A percentile compares a stretch with the other conserved stretches of the same genome.
These are phyloP conservation scores for Pyrus betulifolia DNA, from an alignment of 306 rosid genomes.

Conservation along the genomic window DNA sequence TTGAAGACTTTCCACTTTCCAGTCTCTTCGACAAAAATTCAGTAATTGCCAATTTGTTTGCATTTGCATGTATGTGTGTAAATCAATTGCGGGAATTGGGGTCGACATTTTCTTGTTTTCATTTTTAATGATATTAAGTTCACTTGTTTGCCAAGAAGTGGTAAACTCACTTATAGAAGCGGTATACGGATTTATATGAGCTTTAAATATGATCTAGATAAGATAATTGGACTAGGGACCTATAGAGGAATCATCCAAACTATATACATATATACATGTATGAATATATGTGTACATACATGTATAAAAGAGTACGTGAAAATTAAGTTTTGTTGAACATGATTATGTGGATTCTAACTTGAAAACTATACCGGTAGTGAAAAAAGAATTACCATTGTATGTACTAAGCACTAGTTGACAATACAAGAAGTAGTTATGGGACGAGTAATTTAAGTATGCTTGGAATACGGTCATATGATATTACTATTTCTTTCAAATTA, in stretches of 20 bases:
- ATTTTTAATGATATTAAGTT: background rate
- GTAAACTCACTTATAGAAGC: background rate
- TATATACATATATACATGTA: too few species aligned
- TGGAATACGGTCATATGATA: too few species aligned
- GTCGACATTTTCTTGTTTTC: background rate
- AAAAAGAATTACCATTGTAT: too few species aligned
- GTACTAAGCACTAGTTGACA: background rate
- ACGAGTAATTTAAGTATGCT: background rate
- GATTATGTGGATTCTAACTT: too few species aligned
- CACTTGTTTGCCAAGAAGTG: background rate
- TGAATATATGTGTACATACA: too few species aligned
- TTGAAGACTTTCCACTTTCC: background rate
- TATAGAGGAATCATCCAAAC: background rate
- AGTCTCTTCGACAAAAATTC: background rate
- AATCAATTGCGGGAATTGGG: background rate
- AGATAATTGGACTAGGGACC: background rate
- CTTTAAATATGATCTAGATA: background rate
- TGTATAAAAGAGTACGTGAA: background rate
- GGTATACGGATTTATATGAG: background rate
- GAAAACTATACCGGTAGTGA: too few species aligned
- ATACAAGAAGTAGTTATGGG: background rate
- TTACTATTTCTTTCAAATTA: background rate
- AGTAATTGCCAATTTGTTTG: background rate
- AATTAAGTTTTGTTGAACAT: too few species aligned
- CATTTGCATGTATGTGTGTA: background rate